Conservation (phyloP, 306 rosid species). For the Rosa rugosa region DNA sequence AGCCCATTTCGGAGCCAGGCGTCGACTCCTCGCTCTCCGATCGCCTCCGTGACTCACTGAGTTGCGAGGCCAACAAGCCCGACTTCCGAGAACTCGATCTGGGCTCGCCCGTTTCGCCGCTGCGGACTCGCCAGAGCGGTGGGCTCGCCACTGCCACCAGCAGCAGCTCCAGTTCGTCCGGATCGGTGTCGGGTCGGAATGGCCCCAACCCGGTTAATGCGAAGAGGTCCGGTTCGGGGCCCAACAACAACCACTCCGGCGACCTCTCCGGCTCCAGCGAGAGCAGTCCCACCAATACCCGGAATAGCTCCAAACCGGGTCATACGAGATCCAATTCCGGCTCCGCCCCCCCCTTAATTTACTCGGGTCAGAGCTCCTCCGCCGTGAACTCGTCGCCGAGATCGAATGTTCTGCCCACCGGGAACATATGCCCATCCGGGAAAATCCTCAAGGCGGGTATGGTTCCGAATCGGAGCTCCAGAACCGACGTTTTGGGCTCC, state of each 20-base stretch:
- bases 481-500: constrained; percentile 70
- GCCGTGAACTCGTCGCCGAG: constrained; percentile 57
- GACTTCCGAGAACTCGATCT: constrained; percentile 90
- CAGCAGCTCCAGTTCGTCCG: constrained; percentile 89
- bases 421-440: constrained; percentile 93
- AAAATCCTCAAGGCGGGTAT: constrained; percentile 64
- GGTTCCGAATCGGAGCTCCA: constrained; percentile 47
- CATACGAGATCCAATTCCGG: constrained; percentile 72
- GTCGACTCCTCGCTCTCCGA: constrained; percentile 40
- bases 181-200: constrained; percentile 75
- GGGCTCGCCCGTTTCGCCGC: constrained; percentile 93
- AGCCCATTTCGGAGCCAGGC: constrained; percentile 51
- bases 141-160: constrained; percentile 51
- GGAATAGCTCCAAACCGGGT: constrained; percentile 42
- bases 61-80: constrained; percentile 71
- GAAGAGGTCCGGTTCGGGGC: constrained; percentile 53
- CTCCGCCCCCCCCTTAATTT: constrained; percentile 39
- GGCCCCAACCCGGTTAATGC: constrained; percentile 34
- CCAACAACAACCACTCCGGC: constrained; percentile 74
- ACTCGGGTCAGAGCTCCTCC: constrained; percentile 60
- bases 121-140: constrained; percentile 50
- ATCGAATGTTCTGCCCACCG: constrained; percentile 66
- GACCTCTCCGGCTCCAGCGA: constrained; percentile 90
- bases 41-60: constrained; percentile 61
- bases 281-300: constrained; percentile 59